phyloP scores from a whole-genome alignment of 2,329 filamentous ascomycete species.

The Thermoascus crustaceus region DNA sequence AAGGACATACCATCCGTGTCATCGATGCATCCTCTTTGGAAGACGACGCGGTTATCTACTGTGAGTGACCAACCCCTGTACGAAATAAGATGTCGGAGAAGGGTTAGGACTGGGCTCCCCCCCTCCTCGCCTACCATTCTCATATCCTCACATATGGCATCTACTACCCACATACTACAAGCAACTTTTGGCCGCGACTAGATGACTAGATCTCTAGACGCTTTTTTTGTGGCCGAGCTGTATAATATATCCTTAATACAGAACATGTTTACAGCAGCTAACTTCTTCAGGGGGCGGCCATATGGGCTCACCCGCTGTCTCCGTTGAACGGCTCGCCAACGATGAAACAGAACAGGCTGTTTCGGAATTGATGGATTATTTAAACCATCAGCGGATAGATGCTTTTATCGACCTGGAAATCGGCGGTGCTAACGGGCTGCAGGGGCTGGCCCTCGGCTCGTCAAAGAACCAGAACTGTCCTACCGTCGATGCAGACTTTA shows the following conservation, averaged over 20 bases:
- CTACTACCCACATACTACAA: too few relatives aligned
- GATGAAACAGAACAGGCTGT: conserved; percentile 42
- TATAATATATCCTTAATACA: too few relatives aligned
- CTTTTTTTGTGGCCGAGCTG: too few relatives aligned
- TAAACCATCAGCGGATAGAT: conserved; percentile 39
- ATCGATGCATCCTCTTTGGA: conserved; percentile 36
- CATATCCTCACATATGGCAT: too few relatives aligned
- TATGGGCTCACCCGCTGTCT: conserved; percentile 53
- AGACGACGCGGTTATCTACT: conserved; percentile 30
- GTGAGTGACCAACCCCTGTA: too few relatives aligned
- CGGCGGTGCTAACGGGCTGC: conserved; percentile 58
- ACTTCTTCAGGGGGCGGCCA: conserved; percentile 34
- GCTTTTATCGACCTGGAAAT: conserved; percentile 58
- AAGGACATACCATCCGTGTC: conserved; percentile 34
- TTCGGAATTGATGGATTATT: conserved; percentile 46
- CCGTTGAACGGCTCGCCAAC: conserved; percentile 52
- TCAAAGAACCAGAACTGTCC: conserved; percentile 44
- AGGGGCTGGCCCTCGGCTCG: conserved; percentile 50
- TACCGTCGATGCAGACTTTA: conserved; percentile 37
- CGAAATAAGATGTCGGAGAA: too few relatives aligned
- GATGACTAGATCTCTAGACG: too few relatives aligned
- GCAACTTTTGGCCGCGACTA: too few relatives aligned
- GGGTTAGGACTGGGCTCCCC: too few relatives aligned
- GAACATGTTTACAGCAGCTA: too few relatives aligned
- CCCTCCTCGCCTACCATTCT: too few relatives aligned